A percentile compares a stretch with the other conserved stretches of the same genome.
Conservation (phyloP, 208 protist genomes). For the Leishmania braziliensis region DNA sequence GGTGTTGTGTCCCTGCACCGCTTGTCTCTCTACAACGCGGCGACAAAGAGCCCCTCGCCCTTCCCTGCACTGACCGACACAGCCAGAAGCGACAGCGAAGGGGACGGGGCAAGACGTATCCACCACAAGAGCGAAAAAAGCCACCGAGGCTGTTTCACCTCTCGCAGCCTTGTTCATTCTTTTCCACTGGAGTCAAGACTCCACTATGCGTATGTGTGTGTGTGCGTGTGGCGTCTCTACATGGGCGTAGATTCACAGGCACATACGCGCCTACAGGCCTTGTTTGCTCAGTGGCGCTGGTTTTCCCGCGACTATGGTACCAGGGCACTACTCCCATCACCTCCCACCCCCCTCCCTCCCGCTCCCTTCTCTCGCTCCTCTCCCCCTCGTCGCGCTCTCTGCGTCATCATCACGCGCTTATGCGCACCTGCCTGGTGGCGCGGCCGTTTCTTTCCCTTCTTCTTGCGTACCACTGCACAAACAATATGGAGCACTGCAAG, state of each 20-base stretch:
- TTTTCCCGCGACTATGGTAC: not conserved
- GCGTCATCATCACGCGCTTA: not conserved
- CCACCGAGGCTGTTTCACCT: too few species aligned
- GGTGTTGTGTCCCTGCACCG: too few species aligned
- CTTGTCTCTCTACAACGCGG: too few species aligned
- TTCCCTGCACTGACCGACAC: too few species aligned
- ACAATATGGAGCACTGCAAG: not conserved
- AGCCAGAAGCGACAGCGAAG: too few species aligned
- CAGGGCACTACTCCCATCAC: not conserved
- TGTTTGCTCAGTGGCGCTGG: not conserved
- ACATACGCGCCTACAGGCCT: not conserved
- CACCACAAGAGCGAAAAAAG: too few species aligned
- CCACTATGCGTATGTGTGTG: not conserved
- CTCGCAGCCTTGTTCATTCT: too few species aligned
- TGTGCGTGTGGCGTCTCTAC: not conserved
- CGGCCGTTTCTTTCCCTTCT: not conserved
- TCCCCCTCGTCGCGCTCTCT: not conserved
- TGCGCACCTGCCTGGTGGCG: not conserved
- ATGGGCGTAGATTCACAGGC: not conserved
- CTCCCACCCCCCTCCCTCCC: too few species aligned
- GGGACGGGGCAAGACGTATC: too few species aligned
- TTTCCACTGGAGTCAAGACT: not conserved
- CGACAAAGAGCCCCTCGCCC: too few species aligned
- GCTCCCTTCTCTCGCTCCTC: slow-evolving; percentile 3
- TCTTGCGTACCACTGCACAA: not conserved